Percentiles rank a stretch among this genome's conserved stretches.
Conservation (phyloP, 2,329 filamentous ascomycete genomes). For the Aspergillus caelatus region DNA sequence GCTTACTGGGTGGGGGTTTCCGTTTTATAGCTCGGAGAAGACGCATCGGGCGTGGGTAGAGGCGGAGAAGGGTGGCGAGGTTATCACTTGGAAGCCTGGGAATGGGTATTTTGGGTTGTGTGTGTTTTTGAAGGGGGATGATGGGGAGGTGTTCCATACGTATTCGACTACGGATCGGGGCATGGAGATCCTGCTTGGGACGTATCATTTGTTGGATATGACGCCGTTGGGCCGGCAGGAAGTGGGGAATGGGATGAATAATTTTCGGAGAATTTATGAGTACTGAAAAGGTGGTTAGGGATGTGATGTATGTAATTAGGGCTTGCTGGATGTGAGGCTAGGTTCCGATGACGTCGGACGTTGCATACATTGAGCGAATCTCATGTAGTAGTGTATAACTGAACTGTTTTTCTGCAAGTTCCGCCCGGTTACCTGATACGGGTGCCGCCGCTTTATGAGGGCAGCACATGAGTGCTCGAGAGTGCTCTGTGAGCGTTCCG, state of each 20-base stretch:
- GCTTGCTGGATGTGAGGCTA: neutral
- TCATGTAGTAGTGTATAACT: neutral
- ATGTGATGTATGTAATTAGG: neutral
- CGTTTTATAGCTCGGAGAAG: conserved; percentile 37
- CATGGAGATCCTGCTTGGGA: conserved; percentile 20
- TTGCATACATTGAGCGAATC: neutral
- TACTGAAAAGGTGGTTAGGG: neutral
- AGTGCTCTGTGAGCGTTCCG: too few species aligned
- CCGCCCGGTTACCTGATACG: too few species aligned
- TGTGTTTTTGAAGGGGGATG: conserved; percentile 47
- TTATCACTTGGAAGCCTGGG: conserved; percentile 21
- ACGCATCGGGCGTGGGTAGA: conserved; percentile 18
- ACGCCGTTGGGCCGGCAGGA: conserved; percentile 26
- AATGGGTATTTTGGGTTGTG: conserved; percentile 39
- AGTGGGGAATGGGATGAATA: conserved; percentile 22
- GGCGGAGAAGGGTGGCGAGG: conserved; percentile 16
- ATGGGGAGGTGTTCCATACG: conserved; percentile 20
- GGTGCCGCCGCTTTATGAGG: too few species aligned
- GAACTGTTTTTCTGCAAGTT: too few species aligned
- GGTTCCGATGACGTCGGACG: neutral
- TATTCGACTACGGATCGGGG: conserved; percentile 22
- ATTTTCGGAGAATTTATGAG: conserved; percentile 14
- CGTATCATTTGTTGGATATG: conserved; percentile 26
- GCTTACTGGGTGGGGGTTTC: conserved; percentile 46
- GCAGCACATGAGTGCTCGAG: too few species aligned